A percentile compares a stretch with the other conserved stretches of the same genome.
phyloP scores from a whole-genome alignment of 2,329 filamentous ascomycete species.

The Stachybotrys echinatus region DNA sequence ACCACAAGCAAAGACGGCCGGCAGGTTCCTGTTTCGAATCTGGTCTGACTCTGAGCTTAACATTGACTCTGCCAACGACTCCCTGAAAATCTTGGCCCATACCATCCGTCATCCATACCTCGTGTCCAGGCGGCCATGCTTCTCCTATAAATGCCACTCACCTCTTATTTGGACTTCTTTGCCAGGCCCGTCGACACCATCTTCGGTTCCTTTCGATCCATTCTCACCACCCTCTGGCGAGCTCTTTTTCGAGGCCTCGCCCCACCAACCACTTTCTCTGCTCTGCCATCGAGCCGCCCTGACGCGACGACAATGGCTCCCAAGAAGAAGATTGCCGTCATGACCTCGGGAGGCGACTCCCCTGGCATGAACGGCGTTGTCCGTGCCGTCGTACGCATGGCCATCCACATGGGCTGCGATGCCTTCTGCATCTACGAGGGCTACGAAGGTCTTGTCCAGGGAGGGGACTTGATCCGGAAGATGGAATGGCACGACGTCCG shows the following conservation, averaged over 20 bases:
- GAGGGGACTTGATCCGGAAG: slow-evolving; percentile 80
- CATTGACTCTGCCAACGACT: slow-evolving; percentile 5
- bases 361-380: slow-evolving; percentile 94
- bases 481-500: slow-evolving; percentile 93
- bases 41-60: too few species aligned
- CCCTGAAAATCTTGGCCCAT: slow-evolving; percentile 4
- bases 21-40: background rate
- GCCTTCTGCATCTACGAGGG: slow-evolving; percentile 84
- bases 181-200: slow-evolving; percentile 22
- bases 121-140: slow-evolving; percentile 5
- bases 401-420: slow-evolving; percentile 78
- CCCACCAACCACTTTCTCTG: slow-evolving; percentile 8
- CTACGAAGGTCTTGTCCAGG: slow-evolving; percentile 90
- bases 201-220: slow-evolving; percentile 18
- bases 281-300: slow-evolving; percentile 1
- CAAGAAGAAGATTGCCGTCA: slow-evolving; percentile 73
- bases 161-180: slow-evolving; percentile 18
- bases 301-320: slow-evolving; percentile 33
- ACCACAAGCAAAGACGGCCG: too few species aligned
- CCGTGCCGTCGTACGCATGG: slow-evolving; percentile 84
- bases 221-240: slow-evolving; percentile 20
- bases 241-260: slow-evolving; percentile 11
- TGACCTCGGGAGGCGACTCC: slow-evolving; percentile 92
- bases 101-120: background rate
- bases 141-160: slow-evolving; percentile 17